These are phyloP conservation scores for Lactarius akahatsu DNA, from an alignment of 768 basidiomycete genomes.

Conservation along the genomic window DNA sequence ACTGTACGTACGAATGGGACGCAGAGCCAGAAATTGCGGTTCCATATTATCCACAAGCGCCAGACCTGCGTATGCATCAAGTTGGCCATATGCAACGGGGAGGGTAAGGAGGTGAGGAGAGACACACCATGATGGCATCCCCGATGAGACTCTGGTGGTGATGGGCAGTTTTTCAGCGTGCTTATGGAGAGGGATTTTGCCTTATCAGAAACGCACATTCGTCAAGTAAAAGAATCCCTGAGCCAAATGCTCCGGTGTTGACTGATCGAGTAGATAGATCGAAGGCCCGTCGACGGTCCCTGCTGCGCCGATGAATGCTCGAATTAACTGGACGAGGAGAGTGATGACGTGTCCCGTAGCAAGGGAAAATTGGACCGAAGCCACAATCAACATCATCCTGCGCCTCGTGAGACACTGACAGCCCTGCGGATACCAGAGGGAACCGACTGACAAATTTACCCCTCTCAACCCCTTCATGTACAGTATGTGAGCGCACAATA, in stretches of 20 bases:
- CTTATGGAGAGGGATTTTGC: neutral
- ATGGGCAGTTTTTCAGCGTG: neutral
- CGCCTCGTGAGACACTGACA: neutral
- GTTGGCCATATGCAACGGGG: neutral
- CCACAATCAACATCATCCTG: constrained; percentile 17
- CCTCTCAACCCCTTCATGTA: constrained; percentile 9
- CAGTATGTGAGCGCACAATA: constrained; percentile 10
- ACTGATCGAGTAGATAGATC: neutral
- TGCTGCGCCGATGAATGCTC: constrained; percentile 2
- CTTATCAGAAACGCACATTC: constrained; percentile 7
- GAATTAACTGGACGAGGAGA: constrained; percentile 13
- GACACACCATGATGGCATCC: constrained; percentile 20
- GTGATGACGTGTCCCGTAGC: constrained; percentile 21
- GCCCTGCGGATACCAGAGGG: neutral
- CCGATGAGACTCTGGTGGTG: constrained; percentile 18
- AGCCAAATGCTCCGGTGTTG: constrained; percentile 15
- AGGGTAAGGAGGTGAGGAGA: neutral
- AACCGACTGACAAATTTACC: constrained; percentile 7
- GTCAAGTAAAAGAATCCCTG: constrained; percentile 19
- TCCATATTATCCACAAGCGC: constrained; percentile 26
- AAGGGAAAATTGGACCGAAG: constrained; percentile 15
- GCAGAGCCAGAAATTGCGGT: constrained; percentile 12
- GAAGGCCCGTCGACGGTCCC: neutral
- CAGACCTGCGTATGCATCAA: constrained; percentile 15
- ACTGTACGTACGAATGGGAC: constrained; percentile 17